These are phyloP conservation scores for Melampsora americana DNA, from an alignment of 1,284 basidiomycete genomes.

Conservation along the genomic window DNA sequence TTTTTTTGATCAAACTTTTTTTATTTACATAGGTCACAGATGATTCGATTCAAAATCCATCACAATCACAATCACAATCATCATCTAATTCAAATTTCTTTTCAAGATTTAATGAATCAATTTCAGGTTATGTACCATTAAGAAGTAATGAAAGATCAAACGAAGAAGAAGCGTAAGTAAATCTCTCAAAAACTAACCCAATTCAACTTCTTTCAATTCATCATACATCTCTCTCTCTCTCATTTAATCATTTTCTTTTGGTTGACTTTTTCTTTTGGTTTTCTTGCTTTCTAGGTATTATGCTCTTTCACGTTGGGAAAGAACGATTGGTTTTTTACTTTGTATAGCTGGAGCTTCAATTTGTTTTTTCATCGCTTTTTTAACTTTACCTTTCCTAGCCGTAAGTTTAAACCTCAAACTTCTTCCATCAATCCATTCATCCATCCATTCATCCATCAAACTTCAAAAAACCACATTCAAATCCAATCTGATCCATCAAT, in stretches of 20 bases:
- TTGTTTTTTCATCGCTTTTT: constrained; percentile 89
- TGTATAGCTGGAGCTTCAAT: constrained; percentile 85
- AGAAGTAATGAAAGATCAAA: constrained; percentile 76
- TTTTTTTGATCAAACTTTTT: background rate
- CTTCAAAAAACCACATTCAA: too few relatives aligned
- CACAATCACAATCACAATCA: too few relatives aligned
- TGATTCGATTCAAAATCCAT: background rate
- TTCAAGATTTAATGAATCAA: constrained; percentile 54
- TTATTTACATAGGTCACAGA: background rate
- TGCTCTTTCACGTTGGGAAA: constrained; percentile 83
- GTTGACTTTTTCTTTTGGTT: background rate
- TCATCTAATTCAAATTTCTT: constrained; percentile 60
- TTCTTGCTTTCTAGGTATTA: constrained; percentile 62
- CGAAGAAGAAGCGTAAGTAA: constrained; percentile 84
- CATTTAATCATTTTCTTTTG: too few relatives aligned
- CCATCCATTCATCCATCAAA: too few relatives aligned
- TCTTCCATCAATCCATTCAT: constrained; percentile 53
- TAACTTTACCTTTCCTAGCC: constrained; percentile 72
- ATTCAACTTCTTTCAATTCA: too few relatives aligned
- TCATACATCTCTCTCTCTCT: too few relatives aligned
- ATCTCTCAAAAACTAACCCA: too few relatives aligned
- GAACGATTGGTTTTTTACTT: constrained; percentile 90
- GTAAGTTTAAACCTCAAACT: constrained; percentile 45
- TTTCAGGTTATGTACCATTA: constrained; percentile 77
- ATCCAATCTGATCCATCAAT: too few relatives aligned